Conservation (phyloP, 441 rosid species). For the Corymbia calophylla region DNA sequence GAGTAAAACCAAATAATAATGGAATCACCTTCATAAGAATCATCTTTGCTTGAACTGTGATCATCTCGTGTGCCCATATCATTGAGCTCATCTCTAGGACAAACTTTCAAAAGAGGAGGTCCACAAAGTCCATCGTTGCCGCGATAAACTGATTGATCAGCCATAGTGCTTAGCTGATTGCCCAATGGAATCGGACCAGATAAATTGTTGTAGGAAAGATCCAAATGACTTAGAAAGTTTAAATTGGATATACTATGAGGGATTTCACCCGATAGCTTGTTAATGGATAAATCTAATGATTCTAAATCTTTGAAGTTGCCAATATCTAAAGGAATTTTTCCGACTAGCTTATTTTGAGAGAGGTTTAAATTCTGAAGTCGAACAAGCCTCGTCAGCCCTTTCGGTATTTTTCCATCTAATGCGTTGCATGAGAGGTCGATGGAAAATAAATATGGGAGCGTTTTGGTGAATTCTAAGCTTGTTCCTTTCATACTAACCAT, state of each 20-base stretch:
- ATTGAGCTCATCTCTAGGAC: accelerated
- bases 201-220: not conserved
- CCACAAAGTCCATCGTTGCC: not conserved
- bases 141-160: accelerated
- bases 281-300: not conserved
- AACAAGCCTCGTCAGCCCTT: not conserved
- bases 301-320: not conserved
- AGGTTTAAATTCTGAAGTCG: not conserved
- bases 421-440: not conserved
- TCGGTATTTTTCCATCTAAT: not conserved
- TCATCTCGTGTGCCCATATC: accelerated
- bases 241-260: not conserved
- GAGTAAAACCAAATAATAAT: not conserved
- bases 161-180: accelerated
- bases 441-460: not conserved
- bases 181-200: accelerated
- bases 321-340: not conserved
- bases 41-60: not conserved
- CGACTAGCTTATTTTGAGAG: not conserved
- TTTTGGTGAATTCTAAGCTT: accelerated
- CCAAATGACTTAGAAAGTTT: not conserved
- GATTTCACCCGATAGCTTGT: not conserved
- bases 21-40: not conserved
- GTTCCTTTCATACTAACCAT: not conserved
- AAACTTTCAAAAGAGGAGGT: not conserved